Conservation (phyloP, 495 filamentous ascomycete species). For the Daldinia decipiens region DNA sequence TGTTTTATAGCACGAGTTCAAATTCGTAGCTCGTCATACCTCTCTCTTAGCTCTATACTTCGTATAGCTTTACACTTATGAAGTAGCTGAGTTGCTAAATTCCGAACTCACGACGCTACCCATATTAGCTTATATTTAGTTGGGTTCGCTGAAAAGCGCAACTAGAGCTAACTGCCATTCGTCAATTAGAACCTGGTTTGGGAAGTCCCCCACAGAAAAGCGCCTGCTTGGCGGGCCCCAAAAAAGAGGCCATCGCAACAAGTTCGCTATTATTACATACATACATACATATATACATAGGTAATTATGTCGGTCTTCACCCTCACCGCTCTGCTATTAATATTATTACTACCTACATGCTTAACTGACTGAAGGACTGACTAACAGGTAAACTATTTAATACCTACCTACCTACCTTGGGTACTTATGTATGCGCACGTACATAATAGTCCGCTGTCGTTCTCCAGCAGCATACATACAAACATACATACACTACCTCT, state of each 20-base stretch:
- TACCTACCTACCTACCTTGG: conserved; percentile 13
- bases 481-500: no score
- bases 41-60: not conserved
- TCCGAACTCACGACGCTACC: conserved; percentile 33
- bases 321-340: conserved; percentile 28
- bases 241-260: conserved; percentile 37
- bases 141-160: conserved; percentile 19
- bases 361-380: not conserved
- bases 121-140: conserved; percentile 2
- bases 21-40: not conserved
- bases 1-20: not conserved
- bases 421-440: conserved; percentile 27
- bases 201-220: conserved; percentile 19
- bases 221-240: conserved; percentile 29
- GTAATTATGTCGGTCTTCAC: conserved; percentile 1
- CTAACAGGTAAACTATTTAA: not conserved
- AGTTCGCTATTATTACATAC: conserved; percentile 23
- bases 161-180: conserved; percentile 17
- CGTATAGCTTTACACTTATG: not conserved
- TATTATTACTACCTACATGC: not conserved
- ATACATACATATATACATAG: no score
- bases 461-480: conserved; percentile 23
- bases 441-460: conserved; percentile 23
- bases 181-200: conserved; percentile 38
- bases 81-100: conserved; percentile 23